Conservation (phyloP, 805 yeast genomes). For the Yarrowia deformans region DNA sequence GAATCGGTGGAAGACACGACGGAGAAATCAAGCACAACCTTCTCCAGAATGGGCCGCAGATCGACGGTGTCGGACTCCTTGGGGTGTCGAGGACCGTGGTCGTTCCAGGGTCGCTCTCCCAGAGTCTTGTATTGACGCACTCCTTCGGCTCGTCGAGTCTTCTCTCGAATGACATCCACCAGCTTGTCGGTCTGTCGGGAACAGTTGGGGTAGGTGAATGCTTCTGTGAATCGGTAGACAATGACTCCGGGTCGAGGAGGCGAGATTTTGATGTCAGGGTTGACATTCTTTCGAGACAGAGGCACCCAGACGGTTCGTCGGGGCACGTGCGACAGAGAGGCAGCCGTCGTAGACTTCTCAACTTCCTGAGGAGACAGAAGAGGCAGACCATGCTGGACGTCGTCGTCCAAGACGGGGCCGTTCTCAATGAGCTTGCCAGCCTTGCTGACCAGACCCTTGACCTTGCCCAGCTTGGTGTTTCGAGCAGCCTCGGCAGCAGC, state of each 20-base stretch:
- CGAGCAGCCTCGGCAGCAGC: constrained; percentile 10
- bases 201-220: constrained; percentile 82
- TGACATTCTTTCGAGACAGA: constrained; percentile 55
- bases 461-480: constrained; percentile 13
- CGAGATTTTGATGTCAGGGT: constrained; percentile 62
- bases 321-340: not conserved
- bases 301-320: constrained; percentile 50
- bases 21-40: constrained; percentile 82
- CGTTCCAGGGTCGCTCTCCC: constrained; percentile 88
- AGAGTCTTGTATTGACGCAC: constrained; percentile 49
- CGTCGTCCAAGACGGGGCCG: constrained; percentile 12
- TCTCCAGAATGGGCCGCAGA: constrained; percentile 68
- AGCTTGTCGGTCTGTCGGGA: constrained; percentile 75
- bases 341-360: constrained; percentile 9
- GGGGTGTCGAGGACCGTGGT: constrained; percentile 67
- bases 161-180: constrained; percentile 67
- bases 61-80: constrained; percentile 51
- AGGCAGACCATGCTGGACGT: constrained; percentile 27
- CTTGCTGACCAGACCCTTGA: not conserved
- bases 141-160: constrained; percentile 66
- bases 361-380: constrained; percentile 13
- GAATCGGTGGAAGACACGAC: constrained; percentile 78
- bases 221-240: constrained; percentile 82
- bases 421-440: constrained; percentile 15
- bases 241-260: constrained; percentile 93